phyloP scores from a whole-genome alignment of 2,329 filamentous ascomycete genomes.

The Zymoseptoria passerinii region DNA sequence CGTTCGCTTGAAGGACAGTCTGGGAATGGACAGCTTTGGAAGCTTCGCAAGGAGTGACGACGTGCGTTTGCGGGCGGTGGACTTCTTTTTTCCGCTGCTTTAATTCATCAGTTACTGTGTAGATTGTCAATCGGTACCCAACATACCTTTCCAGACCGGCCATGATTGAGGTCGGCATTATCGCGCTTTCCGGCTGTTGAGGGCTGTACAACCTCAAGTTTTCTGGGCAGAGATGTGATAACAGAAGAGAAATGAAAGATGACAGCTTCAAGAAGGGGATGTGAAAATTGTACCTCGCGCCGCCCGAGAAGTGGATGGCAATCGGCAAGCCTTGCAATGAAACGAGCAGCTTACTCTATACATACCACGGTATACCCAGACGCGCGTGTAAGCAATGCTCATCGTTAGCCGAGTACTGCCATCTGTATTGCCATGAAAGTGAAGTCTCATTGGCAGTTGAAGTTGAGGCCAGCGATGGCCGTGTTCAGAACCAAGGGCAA shows the following conservation, averaged over 20 bases:
- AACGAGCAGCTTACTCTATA: background rate
- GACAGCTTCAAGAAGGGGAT: background rate
- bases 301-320: background rate
- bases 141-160: background rate
- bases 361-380: background rate
- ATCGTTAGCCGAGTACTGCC: background rate
- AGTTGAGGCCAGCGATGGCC: background rate
- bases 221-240: background rate
- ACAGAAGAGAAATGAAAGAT: background rate
- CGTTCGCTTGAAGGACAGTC: background rate
- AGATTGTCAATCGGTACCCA: background rate
- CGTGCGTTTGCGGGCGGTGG: background rate
- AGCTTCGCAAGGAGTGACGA: background rate
- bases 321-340: background rate
- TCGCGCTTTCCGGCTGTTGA: background rate
- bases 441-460: background rate
- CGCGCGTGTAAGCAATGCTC: background rate
- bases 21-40: background rate
- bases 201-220: background rate
- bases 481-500: background rate
- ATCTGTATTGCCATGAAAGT: background rate
- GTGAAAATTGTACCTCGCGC: background rate
- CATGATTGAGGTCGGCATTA: background rate
- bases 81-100: background rate
- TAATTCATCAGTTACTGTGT: background rate